phyloP scores from a whole-genome alignment of 2,329 filamentous ascomycete species.

The Hypoxylon sp. region DNA sequence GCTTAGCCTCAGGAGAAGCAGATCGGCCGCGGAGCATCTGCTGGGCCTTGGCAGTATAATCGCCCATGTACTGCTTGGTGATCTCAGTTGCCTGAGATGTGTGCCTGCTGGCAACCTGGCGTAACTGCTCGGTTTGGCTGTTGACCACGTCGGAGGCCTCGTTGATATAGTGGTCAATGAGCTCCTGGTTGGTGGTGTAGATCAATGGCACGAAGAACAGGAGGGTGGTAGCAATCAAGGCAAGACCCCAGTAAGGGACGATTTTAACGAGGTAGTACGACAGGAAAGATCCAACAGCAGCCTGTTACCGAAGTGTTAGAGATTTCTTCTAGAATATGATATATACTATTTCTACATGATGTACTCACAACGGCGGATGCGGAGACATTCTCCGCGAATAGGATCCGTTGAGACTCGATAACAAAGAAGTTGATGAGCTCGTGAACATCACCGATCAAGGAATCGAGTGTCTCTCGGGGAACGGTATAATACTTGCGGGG shows the following conservation, averaged over 20 bases:
- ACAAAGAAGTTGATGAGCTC: constrained; percentile 81
- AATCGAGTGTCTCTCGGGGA: constrained; percentile 73
- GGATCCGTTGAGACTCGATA: constrained; percentile 77
- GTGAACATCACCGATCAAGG: constrained; percentile 73
- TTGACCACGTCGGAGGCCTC: constrained; percentile 71
- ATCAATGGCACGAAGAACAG: constrained; percentile 74
- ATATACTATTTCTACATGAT: neutral
- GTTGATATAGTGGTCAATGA: constrained; percentile 75
- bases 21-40: constrained; percentile 70
- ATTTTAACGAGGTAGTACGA: constrained; percentile 79
- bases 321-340: constrained; percentile 25
- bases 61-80: constrained; percentile 77
- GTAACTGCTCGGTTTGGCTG: constrained; percentile 75
- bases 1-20: constrained; percentile 59
- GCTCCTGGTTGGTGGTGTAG: constrained; percentile 78
- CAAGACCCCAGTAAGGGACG: constrained; percentile 78
- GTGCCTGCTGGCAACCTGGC: constrained; percentile 74
- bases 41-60: constrained; percentile 78
- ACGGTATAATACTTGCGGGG: constrained; percentile 78
- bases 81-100: constrained; percentile 73
- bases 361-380: constrained; percentile 71
- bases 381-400: constrained; percentile 77
- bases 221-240: constrained; percentile 71
- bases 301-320: constrained; percentile 58
- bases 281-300: constrained; percentile 72